Conservation (phyloP, 2,329 filamentous ascomycete species). For the Beauveria sp. region DNA sequence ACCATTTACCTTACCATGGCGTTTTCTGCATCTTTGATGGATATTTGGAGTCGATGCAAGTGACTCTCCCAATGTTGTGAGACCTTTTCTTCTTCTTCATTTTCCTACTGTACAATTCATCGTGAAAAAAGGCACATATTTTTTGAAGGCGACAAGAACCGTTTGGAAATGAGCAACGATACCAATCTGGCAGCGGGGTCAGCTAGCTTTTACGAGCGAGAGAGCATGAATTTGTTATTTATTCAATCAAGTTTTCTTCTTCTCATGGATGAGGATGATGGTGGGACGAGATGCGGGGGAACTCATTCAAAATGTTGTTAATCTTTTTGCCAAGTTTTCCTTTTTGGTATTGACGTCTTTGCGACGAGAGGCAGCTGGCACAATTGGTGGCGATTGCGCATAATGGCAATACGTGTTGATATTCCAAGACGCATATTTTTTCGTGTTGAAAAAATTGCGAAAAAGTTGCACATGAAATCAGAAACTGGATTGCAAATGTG, state of each 20-base stretch:
- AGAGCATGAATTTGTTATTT: neutral
- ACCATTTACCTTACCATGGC: no score
- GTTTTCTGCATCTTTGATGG: neutral
- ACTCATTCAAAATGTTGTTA: no score
- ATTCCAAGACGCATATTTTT: neutral
- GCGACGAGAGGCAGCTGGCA: neutral
- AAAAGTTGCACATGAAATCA: no score
- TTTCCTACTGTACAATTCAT: constrained; percentile 5
- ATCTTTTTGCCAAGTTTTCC: neutral
- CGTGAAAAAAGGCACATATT: neutral
- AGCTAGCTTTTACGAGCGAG: neutral
- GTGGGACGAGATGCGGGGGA: neutral
- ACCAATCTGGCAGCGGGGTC: constrained; percentile 7
- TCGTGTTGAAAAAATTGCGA: no score
- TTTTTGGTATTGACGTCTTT: neutral
- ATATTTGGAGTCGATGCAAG: neutral
- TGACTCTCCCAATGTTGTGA: neutral
- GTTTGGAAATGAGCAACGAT: constrained; percentile 10
- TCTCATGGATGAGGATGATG: neutral
- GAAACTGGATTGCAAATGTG: no score
- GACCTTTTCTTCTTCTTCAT: neutral
- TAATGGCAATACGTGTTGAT: neutral
- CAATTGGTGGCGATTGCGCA: neutral
- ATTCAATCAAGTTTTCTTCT: neutral
- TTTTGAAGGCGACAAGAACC: neutral